Percentiles rank a stretch among this genome's conserved stretches.
phyloP scores from a whole-genome alignment of 768 basidiomycete genomes.

The Termitomyces sp. region DNA sequence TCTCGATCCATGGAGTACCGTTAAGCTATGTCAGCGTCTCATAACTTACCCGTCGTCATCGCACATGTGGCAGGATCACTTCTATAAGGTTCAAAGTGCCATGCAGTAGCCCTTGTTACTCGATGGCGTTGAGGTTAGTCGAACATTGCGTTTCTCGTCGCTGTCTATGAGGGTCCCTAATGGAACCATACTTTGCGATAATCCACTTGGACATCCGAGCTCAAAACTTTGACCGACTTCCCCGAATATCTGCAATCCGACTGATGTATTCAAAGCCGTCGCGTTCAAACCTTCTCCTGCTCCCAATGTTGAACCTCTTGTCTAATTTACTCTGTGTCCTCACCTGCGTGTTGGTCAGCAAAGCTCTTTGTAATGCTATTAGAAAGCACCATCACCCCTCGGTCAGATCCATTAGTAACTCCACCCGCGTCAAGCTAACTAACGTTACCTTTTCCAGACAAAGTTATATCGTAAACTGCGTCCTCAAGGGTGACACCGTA shows the following conservation, averaged over 20 bases:
- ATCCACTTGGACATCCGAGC: not conserved
- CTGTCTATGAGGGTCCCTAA: not conserved
- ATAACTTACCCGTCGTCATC: not conserved
- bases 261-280: not conserved
- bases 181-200: not conserved
- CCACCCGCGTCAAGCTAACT: not conserved
- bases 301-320: not conserved
- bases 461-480: slow-evolving; percentile 57
- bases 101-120: not conserved
- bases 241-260: not conserved
- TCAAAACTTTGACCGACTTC: not conserved
- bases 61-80: not conserved
- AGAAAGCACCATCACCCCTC: not conserved
- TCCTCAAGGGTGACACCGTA: slow-evolving; percentile 52
- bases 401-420: not conserved
- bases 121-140: not conserved
- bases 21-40: not conserved
- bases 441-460: slow-evolving; percentile 23
- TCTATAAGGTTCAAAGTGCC: not conserved
- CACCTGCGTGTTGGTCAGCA: not conserved
- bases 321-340: not conserved
- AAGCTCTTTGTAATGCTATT: not conserved
- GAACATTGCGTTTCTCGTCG: not conserved
- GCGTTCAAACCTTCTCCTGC: not conserved
- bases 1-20: not conserved